Evolutionary conservation across 225 moss, liverwort and hornwort genomes (phyloP), one percentile per base, ranked within the genome.

Genomic region (Physcomitrium patens): DNA sequence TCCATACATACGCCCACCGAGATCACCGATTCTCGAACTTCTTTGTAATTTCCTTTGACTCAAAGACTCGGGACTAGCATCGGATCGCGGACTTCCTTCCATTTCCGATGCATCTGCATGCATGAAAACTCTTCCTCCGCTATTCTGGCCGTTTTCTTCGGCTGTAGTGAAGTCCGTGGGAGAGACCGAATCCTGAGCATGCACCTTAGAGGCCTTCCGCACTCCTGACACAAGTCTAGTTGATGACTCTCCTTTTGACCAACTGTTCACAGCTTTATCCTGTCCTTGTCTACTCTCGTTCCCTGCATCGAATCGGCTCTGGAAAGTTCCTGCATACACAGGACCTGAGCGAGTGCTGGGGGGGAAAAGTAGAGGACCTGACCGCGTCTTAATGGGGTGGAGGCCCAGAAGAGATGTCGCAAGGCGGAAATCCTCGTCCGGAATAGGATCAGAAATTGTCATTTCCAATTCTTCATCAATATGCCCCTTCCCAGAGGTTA

Each of bases 331-430:
- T 67, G 83, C 85, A 81, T 80, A 89, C 0, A 86, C 83, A 63
- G 88, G 88, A 49, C 88, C 88, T 72, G 88, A 89, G 59, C 81
- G 85, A 68, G 88, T 89, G 77, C 85, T 86, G 48, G 85, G 48
- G 26, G 88, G 83, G 71, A 81, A 89, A 55, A 81, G 83, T 58
- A 89, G 83, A 65, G 88, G 88, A 54, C 88, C 88, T 50, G 88
- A 89, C 42, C 88, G 78, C 12, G 88, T 89, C 74, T 89, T 89
- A 19, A 89, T 89, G 70, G 83, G 85, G 68, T 89, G 80, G 16
- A 89, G 85, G 15, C 88, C 88, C 74, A 89, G 77, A 27, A 85
- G 85, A 67, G 88, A 89, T 37, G 88, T 85, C 55, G 88, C 88
- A 42, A 89, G 83, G 18, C 85, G 83, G 49, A 89, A 89, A 81